Percentiles rank a stretch among this genome's conserved stretches.
Conservation (phyloP, 2,329 filamentous ascomycete species). For the Cercospora nicotianae region DNA sequence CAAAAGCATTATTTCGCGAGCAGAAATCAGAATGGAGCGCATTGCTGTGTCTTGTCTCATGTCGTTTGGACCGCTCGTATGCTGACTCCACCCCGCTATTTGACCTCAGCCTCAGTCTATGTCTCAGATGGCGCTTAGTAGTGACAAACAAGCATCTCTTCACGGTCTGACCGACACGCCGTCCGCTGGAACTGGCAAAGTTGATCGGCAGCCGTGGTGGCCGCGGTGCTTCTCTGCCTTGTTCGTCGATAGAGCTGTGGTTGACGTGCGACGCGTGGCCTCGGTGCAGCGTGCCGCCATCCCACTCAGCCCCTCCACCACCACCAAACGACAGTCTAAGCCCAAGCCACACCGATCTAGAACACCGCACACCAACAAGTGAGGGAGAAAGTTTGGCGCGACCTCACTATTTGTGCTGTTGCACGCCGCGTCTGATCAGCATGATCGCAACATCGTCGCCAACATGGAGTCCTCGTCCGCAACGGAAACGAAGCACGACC, state of each 20-base stretch:
- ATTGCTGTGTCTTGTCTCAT: not conserved
- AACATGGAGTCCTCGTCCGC: constrained; percentile 9
- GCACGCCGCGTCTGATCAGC: constrained; percentile 1
- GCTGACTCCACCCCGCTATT: not conserved
- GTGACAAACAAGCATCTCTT: constrained; percentile 9
- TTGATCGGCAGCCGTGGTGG: not conserved
- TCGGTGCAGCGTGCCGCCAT: not conserved
- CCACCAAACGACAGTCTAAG: constrained; percentile 8
- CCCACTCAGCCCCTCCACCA: not conserved
- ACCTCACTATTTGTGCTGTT: not conserved
- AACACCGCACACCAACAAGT: not conserved
- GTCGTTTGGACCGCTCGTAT: not conserved
- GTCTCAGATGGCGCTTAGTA: constrained; percentile 6
- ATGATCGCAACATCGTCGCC: not conserved
- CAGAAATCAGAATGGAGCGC: constrained; percentile 7
- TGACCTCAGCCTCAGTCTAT: not conserved
- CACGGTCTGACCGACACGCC: not conserved
- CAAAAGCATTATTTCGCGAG: not conserved
- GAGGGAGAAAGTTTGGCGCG: not conserved
- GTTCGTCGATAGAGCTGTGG: not conserved
- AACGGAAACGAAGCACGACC: constrained; percentile 21
- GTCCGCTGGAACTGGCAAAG: not conserved
- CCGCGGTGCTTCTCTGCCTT: not conserved
- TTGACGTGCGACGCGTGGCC: constrained; percentile 9
- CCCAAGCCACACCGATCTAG: constrained; percentile 1